Conservation (phyloP, 164 flowering plant species). For the Tetrastigma voinierianum region DNA sequence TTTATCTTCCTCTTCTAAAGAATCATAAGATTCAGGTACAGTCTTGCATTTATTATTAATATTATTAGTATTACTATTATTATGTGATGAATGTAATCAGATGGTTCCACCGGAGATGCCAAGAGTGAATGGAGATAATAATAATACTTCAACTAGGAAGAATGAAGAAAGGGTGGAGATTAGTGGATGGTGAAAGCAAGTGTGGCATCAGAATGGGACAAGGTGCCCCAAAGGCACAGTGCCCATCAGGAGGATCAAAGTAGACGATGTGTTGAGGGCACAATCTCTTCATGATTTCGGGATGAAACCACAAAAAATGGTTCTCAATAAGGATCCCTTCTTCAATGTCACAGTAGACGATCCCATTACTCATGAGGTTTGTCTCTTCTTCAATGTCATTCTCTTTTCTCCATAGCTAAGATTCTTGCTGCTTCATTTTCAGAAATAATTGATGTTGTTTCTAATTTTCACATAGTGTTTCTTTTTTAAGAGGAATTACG, state of each 20-base stretch:
- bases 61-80: too few species aligned
- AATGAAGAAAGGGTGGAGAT: not conserved
- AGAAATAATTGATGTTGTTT: too few species aligned
- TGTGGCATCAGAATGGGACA: slow-evolving; percentile 77
- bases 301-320: slow-evolving; percentile 41
- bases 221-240: slow-evolving; percentile 83
- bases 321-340: slow-evolving; percentile 34
- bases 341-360: slow-evolving; percentile 11
- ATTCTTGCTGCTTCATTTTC: not conserved
- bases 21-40: slow-evolving; percentile 93
- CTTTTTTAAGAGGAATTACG: too few species aligned
- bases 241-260: slow-evolving; percentile 77
- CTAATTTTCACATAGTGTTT: too few species aligned
- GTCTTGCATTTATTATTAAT: not conserved
- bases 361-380: slow-evolving; percentile 92
- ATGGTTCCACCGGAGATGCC: slow-evolving; percentile 53
- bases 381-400: not conserved
- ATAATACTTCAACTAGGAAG: not conserved
- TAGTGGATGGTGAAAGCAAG: slow-evolving; percentile 53
- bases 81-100: slow-evolving; percentile 22
- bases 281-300: slow-evolving; percentile 86
- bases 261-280: slow-evolving; percentile 79
- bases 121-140: slow-evolving; percentile 21
- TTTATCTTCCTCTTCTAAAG: slow-evolving; percentile 88
- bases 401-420: not conserved